Conservation (phyloP, 192 early-diverging fungal genomes). For the Glomus cerebriforme region DNA sequence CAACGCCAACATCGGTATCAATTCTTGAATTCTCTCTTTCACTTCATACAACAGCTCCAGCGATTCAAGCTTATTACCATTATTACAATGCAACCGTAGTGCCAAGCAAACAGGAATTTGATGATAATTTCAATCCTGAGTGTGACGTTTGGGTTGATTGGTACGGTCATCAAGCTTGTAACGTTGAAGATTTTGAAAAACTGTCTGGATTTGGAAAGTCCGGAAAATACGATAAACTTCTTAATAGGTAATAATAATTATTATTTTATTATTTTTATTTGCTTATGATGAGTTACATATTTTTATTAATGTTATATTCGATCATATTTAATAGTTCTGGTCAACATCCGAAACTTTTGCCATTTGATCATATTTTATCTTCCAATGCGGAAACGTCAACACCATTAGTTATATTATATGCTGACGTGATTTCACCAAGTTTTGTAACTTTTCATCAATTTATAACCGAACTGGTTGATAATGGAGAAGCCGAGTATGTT, state of each 20-base stretch:
- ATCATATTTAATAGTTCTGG: neutral
- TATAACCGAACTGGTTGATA: slow-evolving; percentile 51
- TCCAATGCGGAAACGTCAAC: neutral
- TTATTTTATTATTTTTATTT: slow-evolving; percentile 29
- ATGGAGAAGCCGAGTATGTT: slow-evolving; percentile 59
- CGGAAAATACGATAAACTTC: slow-evolving; percentile 32
- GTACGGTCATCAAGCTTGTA: slow-evolving; percentile 71
- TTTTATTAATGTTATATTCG: neutral
- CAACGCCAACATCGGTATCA: slow-evolving; percentile 48
- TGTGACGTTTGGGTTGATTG: slow-evolving; percentile 73
- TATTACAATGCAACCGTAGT: slow-evolving; percentile 75
- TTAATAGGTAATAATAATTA: neutral
- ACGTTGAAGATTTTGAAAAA: slow-evolving; percentile 42
- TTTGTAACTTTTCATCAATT: slow-evolving; percentile 64
- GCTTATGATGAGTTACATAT: neutral
- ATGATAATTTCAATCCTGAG: slow-evolving; percentile 45
- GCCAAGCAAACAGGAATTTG: slow-evolving; percentile 40
- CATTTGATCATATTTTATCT: slow-evolving; percentile 64
- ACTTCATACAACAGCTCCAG: slow-evolving; percentile 70
- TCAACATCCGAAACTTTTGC: slow-evolving; percentile 40
- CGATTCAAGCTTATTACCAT: slow-evolving; percentile 82
- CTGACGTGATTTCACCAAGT: slow-evolving; percentile 58
- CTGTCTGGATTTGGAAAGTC: slow-evolving; percentile 39
- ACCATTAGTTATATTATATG: slow-evolving; percentile 70
- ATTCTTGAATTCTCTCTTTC: slow-evolving; percentile 73